Conservation (phyloP, 164 flowering plant genomes). For the Aristolochia contorta region DNA sequence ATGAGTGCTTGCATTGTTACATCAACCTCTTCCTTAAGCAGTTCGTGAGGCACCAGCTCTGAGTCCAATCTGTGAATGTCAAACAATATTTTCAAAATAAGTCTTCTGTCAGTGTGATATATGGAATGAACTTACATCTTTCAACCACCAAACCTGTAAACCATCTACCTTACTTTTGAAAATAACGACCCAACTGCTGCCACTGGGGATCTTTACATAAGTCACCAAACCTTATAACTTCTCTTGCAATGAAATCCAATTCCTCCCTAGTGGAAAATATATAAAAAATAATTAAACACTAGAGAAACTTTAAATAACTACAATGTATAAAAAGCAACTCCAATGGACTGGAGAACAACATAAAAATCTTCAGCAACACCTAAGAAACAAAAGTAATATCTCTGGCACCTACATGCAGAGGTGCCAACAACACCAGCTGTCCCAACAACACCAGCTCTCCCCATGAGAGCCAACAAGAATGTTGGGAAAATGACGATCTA, state of each 20-base stretch:
- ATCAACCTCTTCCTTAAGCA: constrained; percentile 65
- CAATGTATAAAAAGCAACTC: background rate
- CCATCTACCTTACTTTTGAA: constrained; percentile 57
- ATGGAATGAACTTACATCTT: background rate
- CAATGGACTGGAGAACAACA: background rate
- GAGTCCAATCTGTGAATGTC: constrained; percentile 41
- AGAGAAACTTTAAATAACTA: background rate
- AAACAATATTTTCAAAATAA: constrained; percentile 4
- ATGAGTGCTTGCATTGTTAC: constrained; percentile 55
- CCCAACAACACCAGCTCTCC: too few relatives aligned
- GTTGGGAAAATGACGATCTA: too few relatives aligned
- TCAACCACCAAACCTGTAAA: background rate
- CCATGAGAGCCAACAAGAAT: too few relatives aligned
- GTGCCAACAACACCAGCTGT: constrained; percentile 20
- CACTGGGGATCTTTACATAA: constrained; percentile 94
- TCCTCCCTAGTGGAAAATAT: constrained; percentile 52
- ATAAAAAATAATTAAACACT: too few relatives aligned
- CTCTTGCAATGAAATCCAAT: constrained; percentile 61
- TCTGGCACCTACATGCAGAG: constrained; percentile 4
- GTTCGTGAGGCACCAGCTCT: constrained; percentile 45
- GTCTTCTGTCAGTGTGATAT: background rate
- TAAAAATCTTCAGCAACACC: background rate
- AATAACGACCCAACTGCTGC: constrained; percentile 83
- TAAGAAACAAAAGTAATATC: background rate
- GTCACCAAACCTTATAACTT: constrained; percentile 87